phyloP scores from a whole-genome alignment of 1,139 yeast genomes.

The Diutina siamensis region DNA sequence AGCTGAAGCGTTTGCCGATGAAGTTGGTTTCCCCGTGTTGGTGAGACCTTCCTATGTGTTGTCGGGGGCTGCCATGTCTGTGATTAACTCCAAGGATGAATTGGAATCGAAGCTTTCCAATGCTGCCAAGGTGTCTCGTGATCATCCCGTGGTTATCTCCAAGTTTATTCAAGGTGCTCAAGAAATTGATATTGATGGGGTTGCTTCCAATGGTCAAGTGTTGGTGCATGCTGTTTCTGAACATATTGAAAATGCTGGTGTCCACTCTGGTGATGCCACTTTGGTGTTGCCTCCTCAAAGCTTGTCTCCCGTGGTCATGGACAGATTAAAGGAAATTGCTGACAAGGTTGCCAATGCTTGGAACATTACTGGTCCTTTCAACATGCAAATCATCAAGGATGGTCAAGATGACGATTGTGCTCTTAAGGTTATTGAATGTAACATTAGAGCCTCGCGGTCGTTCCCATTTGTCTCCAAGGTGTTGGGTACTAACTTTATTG shows the following conservation, averaged over 20 bases:
- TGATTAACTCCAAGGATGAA: slow-evolving; percentile 67
- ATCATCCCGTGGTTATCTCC: slow-evolving; percentile 95
- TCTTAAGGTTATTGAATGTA: slow-evolving; percentile 92
- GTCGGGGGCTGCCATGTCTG: slow-evolving; percentile 98
- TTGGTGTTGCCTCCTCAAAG: slow-evolving; percentile 84
- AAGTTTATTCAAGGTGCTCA: slow-evolving; percentile 92
- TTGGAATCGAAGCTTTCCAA: slow-evolving; percentile 68
- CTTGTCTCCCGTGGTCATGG: slow-evolving; percentile 46
- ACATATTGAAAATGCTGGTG: slow-evolving; percentile 98
- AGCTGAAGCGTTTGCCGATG: slow-evolving; percentile 75
- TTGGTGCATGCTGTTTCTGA: slow-evolving; percentile 94
- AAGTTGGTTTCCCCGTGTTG: slow-evolving; percentile 88
- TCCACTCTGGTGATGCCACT: slow-evolving; percentile 98
- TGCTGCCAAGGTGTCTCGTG: slow-evolving; percentile 89
- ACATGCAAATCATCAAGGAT: slow-evolving; percentile 90
- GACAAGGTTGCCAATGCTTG: slow-evolving; percentile 90
- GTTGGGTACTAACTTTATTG: slow-evolving; percentile 85
- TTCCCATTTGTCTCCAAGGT: slow-evolving; percentile 99
- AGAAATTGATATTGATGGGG: slow-evolving; percentile 96
- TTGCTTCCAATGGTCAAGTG: slow-evolving; percentile 79
- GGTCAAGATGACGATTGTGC: slow-evolving; percentile 43
- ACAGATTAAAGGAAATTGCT: slow-evolving; percentile 65
- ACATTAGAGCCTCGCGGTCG: slow-evolving; percentile 95
- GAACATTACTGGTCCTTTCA: slow-evolving; percentile 96
- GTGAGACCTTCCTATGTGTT: slow-evolving; percentile 96